phyloP scores from a whole-genome alignment of 176 grass and related monocot genomes.

The Ampelocalamus luodianensis region DNA sequence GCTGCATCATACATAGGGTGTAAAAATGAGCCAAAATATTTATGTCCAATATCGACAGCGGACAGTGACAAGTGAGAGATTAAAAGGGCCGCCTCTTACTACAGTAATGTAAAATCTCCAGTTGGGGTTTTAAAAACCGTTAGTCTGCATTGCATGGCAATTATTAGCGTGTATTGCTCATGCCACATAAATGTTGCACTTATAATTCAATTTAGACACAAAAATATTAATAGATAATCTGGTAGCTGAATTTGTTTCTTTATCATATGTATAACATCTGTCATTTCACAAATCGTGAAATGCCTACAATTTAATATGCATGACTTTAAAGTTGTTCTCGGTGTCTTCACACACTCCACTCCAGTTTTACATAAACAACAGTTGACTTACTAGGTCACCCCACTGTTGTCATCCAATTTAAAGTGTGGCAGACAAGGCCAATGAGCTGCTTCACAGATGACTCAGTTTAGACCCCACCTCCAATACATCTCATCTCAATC shows the following conservation, averaged over 20 bases:
- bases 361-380: slow-evolving; percentile 2
- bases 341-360: not conserved
- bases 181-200: not conserved
- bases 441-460: not conserved
- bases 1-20: not conserved
- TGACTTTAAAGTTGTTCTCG: not conserved
- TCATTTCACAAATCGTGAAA: not conserved
- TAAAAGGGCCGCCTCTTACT: not conserved
- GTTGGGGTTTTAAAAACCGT: not conserved
- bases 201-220: not conserved
- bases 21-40: not conserved
- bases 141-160: not conserved
- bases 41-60: not conserved
- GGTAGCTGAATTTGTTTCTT: slow-evolving; percentile 3
- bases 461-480: not conserved
- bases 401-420: slow-evolving; percentile 18
- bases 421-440: slow-evolving; percentile 3
- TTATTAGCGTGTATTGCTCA: not conserved
- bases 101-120: slow-evolving; percentile 11
- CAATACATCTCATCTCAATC: slow-evolving; percentile 1
- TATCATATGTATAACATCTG: not conserved
- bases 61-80: not conserved
- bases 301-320: slow-evolving; percentile 9
- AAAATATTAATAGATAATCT: not conserved
- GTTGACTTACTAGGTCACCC: not conserved